A percentile compares a stretch with the other conserved stretches of the same genome.
phyloP scores from a whole-genome alignment of 495 filamentous ascomycete species.

The Staphylotrichum tortipilum region DNA sequence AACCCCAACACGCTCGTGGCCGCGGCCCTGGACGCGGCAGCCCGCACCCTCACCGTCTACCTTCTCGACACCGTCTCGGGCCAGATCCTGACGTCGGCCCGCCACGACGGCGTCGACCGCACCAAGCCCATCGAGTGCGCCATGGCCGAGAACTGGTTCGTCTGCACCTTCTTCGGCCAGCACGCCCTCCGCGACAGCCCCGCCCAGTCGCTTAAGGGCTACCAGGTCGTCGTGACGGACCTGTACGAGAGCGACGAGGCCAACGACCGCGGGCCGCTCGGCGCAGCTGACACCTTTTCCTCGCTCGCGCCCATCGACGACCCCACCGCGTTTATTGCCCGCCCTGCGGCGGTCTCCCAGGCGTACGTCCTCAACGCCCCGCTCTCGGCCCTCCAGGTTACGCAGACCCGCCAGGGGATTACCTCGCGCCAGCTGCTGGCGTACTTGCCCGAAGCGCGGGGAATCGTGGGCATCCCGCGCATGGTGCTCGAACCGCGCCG shows the following conservation, averaged over 20 bases:
- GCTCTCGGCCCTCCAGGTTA: slow-evolving; percentile 71
- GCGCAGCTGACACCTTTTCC: slow-evolving; percentile 60
- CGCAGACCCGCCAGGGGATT: slow-evolving; percentile 88
- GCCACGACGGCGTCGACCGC: slow-evolving; percentile 65
- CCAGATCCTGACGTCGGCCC: slow-evolving; percentile 59
- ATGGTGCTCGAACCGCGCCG: slow-evolving; percentile 76
- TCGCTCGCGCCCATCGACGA: slow-evolving; percentile 48
- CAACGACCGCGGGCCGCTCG: slow-evolving; percentile 80
- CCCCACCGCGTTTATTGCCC: slow-evolving; percentile 28
- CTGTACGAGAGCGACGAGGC: slow-evolving; percentile 75
- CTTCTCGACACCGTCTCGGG: slow-evolving; percentile 85
- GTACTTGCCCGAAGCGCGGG: slow-evolving; percentile 57
- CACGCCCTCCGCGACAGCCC: slow-evolving; percentile 39
- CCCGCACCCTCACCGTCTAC: slow-evolving; percentile 57
- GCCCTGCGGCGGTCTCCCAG: slow-evolving; percentile 69
- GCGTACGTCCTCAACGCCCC: slow-evolving; percentile 68
- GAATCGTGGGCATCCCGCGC: slow-evolving; percentile 73
- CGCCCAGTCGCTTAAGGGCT: slow-evolving; percentile 59
- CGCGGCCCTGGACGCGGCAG: slow-evolving; percentile 53
- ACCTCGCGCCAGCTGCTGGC: slow-evolving; percentile 75
- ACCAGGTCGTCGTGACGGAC: slow-evolving; percentile 80
- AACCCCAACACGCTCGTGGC: slow-evolving; percentile 80
- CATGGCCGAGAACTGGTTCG: slow-evolving; percentile 91
- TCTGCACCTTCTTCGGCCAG: slow-evolving; percentile 76
- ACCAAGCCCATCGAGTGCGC: slow-evolving; percentile 64